These are phyloP conservation scores for Lathyrus oleraceus DNA, from an alignment of 306 rosid genomes.

Conservation along the genomic window DNA sequence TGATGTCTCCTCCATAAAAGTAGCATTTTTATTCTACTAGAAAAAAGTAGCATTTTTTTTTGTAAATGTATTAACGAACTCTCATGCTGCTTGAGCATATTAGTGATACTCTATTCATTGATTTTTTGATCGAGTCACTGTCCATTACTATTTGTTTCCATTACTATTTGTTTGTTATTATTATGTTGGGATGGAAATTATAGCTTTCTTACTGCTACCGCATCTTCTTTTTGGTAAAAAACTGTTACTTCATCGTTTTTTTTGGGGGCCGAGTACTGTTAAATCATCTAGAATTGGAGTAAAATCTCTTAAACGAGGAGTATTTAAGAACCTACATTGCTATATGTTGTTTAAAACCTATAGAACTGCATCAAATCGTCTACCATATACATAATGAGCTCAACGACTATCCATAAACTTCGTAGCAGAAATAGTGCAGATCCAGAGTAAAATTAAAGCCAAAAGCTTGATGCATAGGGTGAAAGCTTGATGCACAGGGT, in stretches of 20 bases:
- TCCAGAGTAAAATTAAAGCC: neutral
- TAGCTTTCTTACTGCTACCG: neutral
- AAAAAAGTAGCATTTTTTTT: neutral
- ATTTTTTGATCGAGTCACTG: neutral
- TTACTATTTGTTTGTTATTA: neutral
- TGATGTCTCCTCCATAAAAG: constrained; percentile 23
- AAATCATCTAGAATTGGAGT: neutral
- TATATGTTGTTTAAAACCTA: neutral
- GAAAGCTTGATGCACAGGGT: neutral
- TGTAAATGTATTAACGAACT: constrained; percentile 20
- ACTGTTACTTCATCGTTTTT: too few relatives aligned
- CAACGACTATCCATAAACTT: neutral
- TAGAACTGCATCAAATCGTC: neutral
- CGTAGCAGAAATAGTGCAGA: neutral
- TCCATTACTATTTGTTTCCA: neutral
- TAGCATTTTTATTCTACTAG: neutral
- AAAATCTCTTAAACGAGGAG: neutral
- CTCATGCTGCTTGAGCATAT: constrained; percentile 4
- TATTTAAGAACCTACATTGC: neutral
- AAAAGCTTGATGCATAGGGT: neutral
- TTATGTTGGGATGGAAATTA: neutral
- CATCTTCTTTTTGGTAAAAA: neutral
- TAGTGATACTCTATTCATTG: neutral
- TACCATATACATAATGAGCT: neutral
- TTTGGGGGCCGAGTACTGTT: too few relatives aligned